Evolutionary conservation across 2,329 filamentous ascomycete species (phyloP).

Genomic region (Diaporthe australafricana): DNA sequence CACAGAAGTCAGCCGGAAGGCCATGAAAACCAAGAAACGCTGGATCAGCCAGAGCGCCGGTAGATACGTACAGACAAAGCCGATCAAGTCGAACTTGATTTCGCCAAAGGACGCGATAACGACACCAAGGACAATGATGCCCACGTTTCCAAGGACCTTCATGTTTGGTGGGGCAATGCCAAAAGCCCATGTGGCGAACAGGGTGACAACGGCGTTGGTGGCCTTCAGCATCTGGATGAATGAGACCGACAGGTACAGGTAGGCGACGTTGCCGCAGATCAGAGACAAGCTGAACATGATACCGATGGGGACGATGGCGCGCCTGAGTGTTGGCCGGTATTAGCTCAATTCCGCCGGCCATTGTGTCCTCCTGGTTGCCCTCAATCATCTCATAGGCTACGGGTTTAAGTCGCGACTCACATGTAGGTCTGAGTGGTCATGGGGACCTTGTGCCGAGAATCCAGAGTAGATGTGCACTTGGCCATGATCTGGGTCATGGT

Average conservation of each 20-base stretch:
- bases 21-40: background rate
- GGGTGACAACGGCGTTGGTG: constrained; percentile 88
- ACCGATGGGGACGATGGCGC: constrained; percentile 90
- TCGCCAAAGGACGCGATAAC: constrained; percentile 91
- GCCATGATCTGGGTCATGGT: constrained; percentile 91
- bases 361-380: background rate
- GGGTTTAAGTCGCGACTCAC: constrained; percentile 29
- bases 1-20: background rate
- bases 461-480: constrained; percentile 84
- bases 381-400: constrained; percentile 58
- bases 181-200: constrained; percentile 86
- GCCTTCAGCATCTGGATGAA: constrained; percentile 99
- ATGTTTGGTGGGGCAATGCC: constrained; percentile 83
- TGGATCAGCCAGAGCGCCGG: background rate
- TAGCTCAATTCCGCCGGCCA: background rate
- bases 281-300: constrained; percentile 91
- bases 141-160: constrained; percentile 87
- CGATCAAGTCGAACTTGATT: constrained; percentile 84
- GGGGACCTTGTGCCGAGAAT: constrained; percentile 91
- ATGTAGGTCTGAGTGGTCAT: constrained; percentile 73
- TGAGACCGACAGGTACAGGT: constrained; percentile 88
- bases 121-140: constrained; percentile 90
- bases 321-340: constrained; percentile 55
- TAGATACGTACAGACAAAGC: constrained; percentile 67
- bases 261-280: constrained; percentile 92